Conservation (phyloP, 768 basidiomycete genomes). For the Lactarius vividus region DNA sequence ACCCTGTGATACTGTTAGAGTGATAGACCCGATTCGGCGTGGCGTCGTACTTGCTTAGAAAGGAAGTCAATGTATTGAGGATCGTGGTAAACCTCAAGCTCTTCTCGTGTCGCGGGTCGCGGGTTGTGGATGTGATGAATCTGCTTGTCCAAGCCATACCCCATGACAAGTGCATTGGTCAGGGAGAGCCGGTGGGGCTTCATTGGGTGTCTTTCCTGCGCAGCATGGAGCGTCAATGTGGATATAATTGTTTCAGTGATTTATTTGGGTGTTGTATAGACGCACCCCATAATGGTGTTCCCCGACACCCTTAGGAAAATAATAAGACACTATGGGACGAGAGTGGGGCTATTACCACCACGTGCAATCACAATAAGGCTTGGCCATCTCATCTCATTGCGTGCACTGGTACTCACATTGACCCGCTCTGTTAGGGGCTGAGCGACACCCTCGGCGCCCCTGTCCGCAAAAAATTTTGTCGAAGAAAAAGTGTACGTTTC, state of each 20-base stretch:
- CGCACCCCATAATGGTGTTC: conserved; percentile 92
- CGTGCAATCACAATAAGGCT: background rate
- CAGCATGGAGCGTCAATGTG: conserved; percentile 11
- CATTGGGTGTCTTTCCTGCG: conserved; percentile 96
- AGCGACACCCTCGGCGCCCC: conserved; percentile 65
- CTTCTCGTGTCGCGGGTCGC: conserved; percentile 81
- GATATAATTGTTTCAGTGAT: conserved; percentile 1
- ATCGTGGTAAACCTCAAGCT: conserved; percentile 90
- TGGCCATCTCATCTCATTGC: background rate
- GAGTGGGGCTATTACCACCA: conserved; percentile 59
- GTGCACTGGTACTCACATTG: conserved; percentile 50
- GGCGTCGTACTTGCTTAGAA: conserved; percentile 58
- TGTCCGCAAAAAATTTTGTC: conserved; percentile 71
- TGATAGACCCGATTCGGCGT: conserved; percentile 6
- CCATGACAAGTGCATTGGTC: conserved; percentile 93
- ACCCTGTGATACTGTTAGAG: conserved; percentile 50
- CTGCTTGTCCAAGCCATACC: conserved; percentile 93
- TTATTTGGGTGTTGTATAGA: conserved; percentile 31
- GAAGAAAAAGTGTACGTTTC: conserved; percentile 60
- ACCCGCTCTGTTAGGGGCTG: conserved; percentile 79
- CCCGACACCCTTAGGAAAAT: conserved; percentile 91
- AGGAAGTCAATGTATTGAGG: conserved; percentile 95
- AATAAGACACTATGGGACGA: conserved; percentile 91
- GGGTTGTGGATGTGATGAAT: conserved; percentile 93
- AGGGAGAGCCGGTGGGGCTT: conserved; percentile 95